Base-by-base conservation (phyloP, 352 stramenopile species). In the Pythium plurisporium region DNA sequence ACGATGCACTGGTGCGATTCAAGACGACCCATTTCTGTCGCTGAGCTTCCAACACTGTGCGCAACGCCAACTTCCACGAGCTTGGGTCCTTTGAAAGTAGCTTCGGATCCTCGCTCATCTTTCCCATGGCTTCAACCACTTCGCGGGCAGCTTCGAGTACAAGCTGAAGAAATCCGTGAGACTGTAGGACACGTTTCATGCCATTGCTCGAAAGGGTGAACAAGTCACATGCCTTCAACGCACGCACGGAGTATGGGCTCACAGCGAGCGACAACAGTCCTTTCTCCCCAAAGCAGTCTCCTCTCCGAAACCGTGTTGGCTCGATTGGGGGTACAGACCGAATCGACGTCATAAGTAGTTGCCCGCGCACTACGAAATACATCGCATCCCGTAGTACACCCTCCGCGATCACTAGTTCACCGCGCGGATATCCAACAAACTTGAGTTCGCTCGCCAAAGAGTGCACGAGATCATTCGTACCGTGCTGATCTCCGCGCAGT, bases 311-410 rank as follows among this genome's bases (percentile, higher is more conserved):
- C 19, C 62, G 54, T n/a, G 37, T 50, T 9, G 47, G n/a, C 2
- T 23, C 23, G 0, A 36, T 41, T 3, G 50, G 40, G 2, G 47
- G n/a, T 14, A 44, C 55, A 3, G 44, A n/a, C 29, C 30, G 19
- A 8, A 38, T 22, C 6, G 58, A 64, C 10, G 19, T 60, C 27
- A 61, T 50, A 9, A 67, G 29, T 1, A 88, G 34, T 23, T 75
- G 64, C 0, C 78, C 78, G 14, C 65, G 66, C 6, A 88, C 72
- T 2, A 88, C 75, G 51, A 88, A 88, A 42, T 81, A 88, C 46
- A 88, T 70, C 1, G 69, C 68, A 17, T 54, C 65, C 1, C 64
- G 61, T 22, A 86, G 76, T 12, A 66, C 58, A 10, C 76, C 74
- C 48, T 89, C 76, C 0, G 70, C 47, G 3, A 83, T 31, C 17